Conservation (phyloP, 1,284 basidiomycete genomes). For the Ganoderma sinense region DNA sequence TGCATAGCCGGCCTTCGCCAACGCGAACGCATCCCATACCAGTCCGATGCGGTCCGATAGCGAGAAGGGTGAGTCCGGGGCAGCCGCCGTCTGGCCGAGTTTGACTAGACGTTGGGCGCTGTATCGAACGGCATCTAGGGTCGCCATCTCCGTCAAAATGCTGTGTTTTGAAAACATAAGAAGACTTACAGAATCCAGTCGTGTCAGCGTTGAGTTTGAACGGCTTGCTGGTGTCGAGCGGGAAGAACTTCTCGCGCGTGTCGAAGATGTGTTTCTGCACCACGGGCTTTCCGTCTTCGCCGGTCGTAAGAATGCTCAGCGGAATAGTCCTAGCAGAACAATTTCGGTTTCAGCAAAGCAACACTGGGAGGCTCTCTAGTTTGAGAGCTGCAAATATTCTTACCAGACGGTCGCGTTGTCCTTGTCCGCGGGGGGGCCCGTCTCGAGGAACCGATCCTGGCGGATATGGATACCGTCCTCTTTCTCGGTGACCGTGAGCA, state of each 20-base stretch:
- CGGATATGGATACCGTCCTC: constrained; percentile 75
- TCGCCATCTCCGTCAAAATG: not conserved
- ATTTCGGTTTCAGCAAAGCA: constrained; percentile 6
- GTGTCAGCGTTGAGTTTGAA: constrained; percentile 93
- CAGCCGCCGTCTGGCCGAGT: constrained; percentile 84
- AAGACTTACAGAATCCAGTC: constrained; percentile 83
- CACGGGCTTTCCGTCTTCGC: constrained; percentile 60
- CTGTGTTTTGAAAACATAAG: not conserved
- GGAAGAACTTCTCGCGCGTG: constrained; percentile 73
- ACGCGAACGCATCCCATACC: constrained; percentile 81
- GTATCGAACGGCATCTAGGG: constrained; percentile 88
- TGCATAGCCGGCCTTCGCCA: constrained; percentile 83
- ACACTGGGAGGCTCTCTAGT: too few species aligned
- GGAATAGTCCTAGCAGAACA: constrained; percentile 74
- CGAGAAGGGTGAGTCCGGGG: constrained; percentile 67
- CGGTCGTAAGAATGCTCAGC: constrained; percentile 76
- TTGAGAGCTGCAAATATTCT: not conserved
- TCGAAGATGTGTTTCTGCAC: constrained; percentile 66
- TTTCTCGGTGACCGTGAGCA: constrained; percentile 88
- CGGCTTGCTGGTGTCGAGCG: constrained; percentile 73
- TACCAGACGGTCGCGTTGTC: constrained; percentile 94
- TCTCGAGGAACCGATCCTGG: constrained; percentile 94
- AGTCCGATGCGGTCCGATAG: constrained; percentile 84
- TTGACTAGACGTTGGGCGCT: constrained; percentile 82
- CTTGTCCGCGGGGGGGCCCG: constrained; percentile 78